Base-by-base conservation (phyloP, 208 protist genomes). In the Acanthamoeba triangularis region DNA sequence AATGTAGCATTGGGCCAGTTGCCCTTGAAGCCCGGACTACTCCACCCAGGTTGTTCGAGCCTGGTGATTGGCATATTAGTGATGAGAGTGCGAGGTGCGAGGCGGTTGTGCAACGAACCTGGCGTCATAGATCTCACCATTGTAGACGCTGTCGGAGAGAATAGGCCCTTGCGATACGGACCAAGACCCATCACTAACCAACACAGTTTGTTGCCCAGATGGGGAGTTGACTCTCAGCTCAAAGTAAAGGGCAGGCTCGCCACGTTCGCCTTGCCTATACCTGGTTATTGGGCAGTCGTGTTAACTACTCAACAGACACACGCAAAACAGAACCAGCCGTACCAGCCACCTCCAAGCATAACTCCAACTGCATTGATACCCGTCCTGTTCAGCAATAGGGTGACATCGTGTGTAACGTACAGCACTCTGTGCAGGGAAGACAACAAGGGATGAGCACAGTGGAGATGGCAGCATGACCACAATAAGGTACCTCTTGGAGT, bases 61-160 rank as follows among this genome's bases (percentile, higher is more conserved):
- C 74, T 72, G 65, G 23, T 63, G 52, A 11, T 14, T 3, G 3
- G 54, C 20, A 14, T 2, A 11, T 65, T n/a, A n/a, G 25, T 5
- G 0, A 23, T 67, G 23, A 33, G 28, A n/a, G 61, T 59, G 18
- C 16, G 11, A 30, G 25, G 2, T 2, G 3, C 37, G 25, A 30
- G 37, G n/a, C 6, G 30, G 18, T 16, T 7, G 23, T 63, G 56
- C 0, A 25, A 63, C 65, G 16, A 2, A 37, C 65, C 65, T 84
- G 41, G 76, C 82, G 94, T 90, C 82, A 16, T 95, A 95, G 33
- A 49, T 78, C 49, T 93, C 94, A n/a, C 94, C 94, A 41, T 95
- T 93, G 65, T 95, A 95, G 25, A 95, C 94, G 23, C 37, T 61
- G 37, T 80, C 82, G 0, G 54, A 87, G 8, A 72, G 35, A 14